Evolutionary conservation across 2,329 filamentous ascomycete genomes (phyloP).

Genomic region (Cercospora sojina): DNA sequence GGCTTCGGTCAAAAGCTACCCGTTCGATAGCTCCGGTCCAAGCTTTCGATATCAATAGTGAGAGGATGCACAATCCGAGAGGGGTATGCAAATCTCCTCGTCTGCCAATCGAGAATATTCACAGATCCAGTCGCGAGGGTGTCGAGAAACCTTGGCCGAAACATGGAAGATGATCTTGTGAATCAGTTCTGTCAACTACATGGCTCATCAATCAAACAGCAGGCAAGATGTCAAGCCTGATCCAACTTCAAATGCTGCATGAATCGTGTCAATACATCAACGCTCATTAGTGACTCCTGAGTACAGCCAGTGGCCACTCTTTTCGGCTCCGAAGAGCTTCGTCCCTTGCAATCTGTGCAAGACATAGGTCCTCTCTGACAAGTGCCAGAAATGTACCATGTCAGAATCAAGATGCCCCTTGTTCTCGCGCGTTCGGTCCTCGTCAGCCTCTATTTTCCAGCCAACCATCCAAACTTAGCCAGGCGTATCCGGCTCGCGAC

Average conservation of each 20-base stretch:
- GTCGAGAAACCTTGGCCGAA: neutral
- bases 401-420: neutral
- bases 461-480: slow-evolving; percentile 69
- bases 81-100: neutral
- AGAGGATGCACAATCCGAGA: neutral
- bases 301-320: neutral
- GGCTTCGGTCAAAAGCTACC: neutral
- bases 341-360: neutral
- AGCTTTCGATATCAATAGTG: neutral
- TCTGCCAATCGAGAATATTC: neutral
- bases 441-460: slow-evolving; percentile 28
- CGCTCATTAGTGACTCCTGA: neutral
- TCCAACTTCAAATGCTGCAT: neutral
- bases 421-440: neutral
- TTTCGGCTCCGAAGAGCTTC: neutral
- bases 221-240: neutral
- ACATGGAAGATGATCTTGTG: neutral
- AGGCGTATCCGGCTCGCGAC: slow-evolving; percentile 76
- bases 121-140: neutral
- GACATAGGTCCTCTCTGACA: neutral
- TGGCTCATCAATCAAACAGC: neutral
- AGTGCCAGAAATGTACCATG: neutral
- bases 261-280: neutral
- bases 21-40: neutral
- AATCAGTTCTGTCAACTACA: neutral